Base-by-base conservation (phyloP, 2,329 filamentous ascomycete species). In the Xylariaceae sp. region DNA sequence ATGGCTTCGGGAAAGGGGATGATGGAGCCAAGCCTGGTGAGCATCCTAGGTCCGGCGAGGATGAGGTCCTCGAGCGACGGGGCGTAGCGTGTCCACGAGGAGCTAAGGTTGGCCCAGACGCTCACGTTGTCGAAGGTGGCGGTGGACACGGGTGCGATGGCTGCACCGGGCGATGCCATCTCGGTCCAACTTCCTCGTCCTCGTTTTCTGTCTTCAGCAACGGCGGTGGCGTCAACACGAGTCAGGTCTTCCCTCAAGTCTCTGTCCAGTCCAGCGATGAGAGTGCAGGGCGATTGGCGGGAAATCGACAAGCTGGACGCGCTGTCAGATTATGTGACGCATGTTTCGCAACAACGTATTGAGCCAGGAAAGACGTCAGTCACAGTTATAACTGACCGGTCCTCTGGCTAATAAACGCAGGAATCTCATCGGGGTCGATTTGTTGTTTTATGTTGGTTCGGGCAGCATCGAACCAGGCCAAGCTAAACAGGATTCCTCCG, bases 51-150 rank as follows among this genome's bases (percentile, higher is more conserved):
- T 3, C 88, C 81, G 15, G 83, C 87, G 70, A 84, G 78, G 59
- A 90, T 79, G 41, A 92, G 74, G 64, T 91, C 87, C 68, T 83
- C 84, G 15, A 89, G 73, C 9, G 85, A 85, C 2, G 87, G 86
- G 40, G 82, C 77, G 70, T 83, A 81, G 60, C 79, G 79, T 36
- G 79, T 78, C 82, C 83, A 85, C 50, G 73, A 43, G n/a, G 55
- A 70, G 16, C 80, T 80, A 61, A 85, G 67, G 62, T 83, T 82
- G 59, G 78, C 74, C 81, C 80, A 83, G 27, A 68, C 64, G 58
- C 70, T 76, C 29, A 72, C 63, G 58, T 77, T 75, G 53, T 77
- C 72, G 48, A 77, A 72, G 23, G 65, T 60, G 45, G 60, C 66
- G n/a, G 68, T 67, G 11, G 67, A 60, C 27, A 63, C 53, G 18